Conservation (phyloP, 352 stramenopile genomes). For the Globisporangium orthogonon region DNA sequence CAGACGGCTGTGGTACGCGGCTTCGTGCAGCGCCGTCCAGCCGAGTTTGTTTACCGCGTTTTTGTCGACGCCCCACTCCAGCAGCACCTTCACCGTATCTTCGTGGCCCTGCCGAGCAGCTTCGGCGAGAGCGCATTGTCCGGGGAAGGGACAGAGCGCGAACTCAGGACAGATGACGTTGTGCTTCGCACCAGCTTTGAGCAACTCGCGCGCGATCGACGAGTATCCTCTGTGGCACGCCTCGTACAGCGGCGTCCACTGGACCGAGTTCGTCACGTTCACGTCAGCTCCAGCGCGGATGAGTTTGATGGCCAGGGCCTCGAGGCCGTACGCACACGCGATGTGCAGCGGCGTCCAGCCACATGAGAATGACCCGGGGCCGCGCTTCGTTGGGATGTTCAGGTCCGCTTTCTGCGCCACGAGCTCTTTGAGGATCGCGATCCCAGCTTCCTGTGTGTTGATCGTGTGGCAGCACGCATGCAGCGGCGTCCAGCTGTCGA, state of each 20-base stretch:
- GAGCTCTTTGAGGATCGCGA: conserved; percentile 66
- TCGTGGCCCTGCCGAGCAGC: conserved; percentile 58
- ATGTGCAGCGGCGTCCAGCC: conserved; percentile 79
- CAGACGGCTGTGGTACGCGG: conserved; percentile 73
- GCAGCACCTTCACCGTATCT: conserved; percentile 59
- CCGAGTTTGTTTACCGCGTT: conserved; percentile 67
- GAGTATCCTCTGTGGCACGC: conserved; percentile 68
- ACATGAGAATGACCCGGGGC: conserved; percentile 67
- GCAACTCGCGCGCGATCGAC: conserved; percentile 49
- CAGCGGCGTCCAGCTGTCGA: conserved; percentile 71
- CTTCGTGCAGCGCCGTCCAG: conserved; percentile 77
- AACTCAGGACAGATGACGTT: conserved; percentile 75
- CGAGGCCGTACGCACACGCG: conserved; percentile 67
- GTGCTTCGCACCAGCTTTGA: conserved; percentile 55
- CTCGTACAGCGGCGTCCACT: conserved; percentile 73
- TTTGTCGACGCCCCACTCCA: conserved; percentile 78
- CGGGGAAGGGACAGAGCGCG: conserved; percentile 67
- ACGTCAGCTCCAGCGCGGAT: conserved; percentile 61
- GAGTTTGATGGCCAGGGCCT: conserved; percentile 64
- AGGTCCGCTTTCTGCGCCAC: conserved; percentile 48
- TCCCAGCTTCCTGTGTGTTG: conserved; percentile 63
- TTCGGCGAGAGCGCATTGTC: conserved; percentile 57
- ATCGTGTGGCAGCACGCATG: conserved; percentile 72
- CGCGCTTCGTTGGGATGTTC: conserved; percentile 56
- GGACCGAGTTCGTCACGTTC: conserved; percentile 64